Conservation (phyloP, 805 yeast species). For the Hermanozyma aechmeae region DNA sequence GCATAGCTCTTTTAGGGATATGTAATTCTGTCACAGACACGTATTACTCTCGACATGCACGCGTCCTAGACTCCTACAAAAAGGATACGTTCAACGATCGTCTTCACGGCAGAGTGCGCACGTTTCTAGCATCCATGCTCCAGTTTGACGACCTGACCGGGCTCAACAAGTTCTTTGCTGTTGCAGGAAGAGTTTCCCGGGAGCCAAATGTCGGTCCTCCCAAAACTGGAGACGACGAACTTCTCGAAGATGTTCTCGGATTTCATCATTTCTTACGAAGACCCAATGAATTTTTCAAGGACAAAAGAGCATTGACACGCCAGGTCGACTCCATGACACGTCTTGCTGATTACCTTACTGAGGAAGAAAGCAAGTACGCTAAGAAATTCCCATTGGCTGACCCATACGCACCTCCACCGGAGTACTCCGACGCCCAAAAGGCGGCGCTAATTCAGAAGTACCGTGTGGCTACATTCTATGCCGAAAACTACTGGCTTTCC, state of each 20-base stretch:
- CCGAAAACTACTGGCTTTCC: slow-evolving; percentile 28
- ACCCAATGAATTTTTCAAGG: slow-evolving; percentile 23
- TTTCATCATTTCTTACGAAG: slow-evolving; percentile 23
- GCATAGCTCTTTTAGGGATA: slow-evolving; percentile 30
- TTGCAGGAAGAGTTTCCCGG: slow-evolving; percentile 17
- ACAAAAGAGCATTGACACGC: slow-evolving; percentile 11
- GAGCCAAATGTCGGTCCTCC: slow-evolving; percentile 14
- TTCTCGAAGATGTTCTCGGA: slow-evolving; percentile 23
- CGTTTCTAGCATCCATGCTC: slow-evolving; percentile 23
- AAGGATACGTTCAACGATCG: slow-evolving; percentile 31
- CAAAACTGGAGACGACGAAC: slow-evolving; percentile 14
- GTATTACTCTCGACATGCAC: slow-evolving; percentile 9
- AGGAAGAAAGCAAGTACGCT: slow-evolving; percentile 19
- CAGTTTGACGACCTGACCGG: slow-evolving; percentile 36
- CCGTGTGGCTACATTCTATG: slow-evolving; percentile 15
- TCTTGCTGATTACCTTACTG: slow-evolving; percentile 20
- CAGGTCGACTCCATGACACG: slow-evolving; percentile 15
- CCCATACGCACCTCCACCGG: slow-evolving; percentile 7
- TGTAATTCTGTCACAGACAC: slow-evolving; percentile 30
- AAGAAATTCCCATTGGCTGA: slow-evolving; percentile 10
- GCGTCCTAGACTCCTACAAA: slow-evolving; percentile 17
- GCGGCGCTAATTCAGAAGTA: slow-evolving; percentile 12
- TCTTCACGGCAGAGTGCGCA: slow-evolving; percentile 27
- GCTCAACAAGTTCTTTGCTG: slow-evolving; percentile 28
- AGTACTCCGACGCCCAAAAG: slow-evolving; percentile 9